Conservation (phyloP, 2,329 filamentous ascomycete genomes). For the Alternaria sp. region DNA sequence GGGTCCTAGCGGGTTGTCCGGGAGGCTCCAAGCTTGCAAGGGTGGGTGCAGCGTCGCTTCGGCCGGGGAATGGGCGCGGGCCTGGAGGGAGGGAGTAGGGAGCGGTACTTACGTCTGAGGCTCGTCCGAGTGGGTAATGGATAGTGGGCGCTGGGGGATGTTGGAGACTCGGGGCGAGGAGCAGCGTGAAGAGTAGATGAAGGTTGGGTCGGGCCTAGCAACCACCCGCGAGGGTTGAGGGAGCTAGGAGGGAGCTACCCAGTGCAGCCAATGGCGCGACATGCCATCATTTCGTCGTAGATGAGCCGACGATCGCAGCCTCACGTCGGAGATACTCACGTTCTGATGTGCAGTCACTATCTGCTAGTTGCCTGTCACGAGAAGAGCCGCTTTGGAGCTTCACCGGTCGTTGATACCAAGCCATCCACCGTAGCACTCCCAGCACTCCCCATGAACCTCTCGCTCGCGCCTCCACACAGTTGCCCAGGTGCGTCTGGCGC, state of each 20-base stretch:
- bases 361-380: background rate
- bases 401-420: background rate
- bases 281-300: slow-evolving; percentile 8
- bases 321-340: background rate
- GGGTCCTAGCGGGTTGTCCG: slow-evolving; percentile 39
- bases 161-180: slow-evolving; percentile 6
- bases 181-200: slow-evolving; percentile 6
- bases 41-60: slow-evolving; percentile 25
- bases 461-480: slow-evolving; percentile 4
- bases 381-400: background rate
- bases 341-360: background rate
- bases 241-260: slow-evolving; percentile 17
- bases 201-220: slow-evolving; percentile 14
- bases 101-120: slow-evolving; percentile 34
- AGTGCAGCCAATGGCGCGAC: slow-evolving; percentile 14
- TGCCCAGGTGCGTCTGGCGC: slow-evolving; percentile 11
- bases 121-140: slow-evolving; percentile 13
- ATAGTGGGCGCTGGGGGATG: background rate
- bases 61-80: slow-evolving; percentile 25
- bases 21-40: slow-evolving; percentile 27
- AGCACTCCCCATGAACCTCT: background rate
- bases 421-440: background rate
- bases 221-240: slow-evolving; percentile 7
- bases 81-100: slow-evolving; percentile 6
- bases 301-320: slow-evolving; percentile 6